phyloP scores from a whole-genome alignment of 2,329 filamentous ascomycete species.

The Periconia sp. region DNA sequence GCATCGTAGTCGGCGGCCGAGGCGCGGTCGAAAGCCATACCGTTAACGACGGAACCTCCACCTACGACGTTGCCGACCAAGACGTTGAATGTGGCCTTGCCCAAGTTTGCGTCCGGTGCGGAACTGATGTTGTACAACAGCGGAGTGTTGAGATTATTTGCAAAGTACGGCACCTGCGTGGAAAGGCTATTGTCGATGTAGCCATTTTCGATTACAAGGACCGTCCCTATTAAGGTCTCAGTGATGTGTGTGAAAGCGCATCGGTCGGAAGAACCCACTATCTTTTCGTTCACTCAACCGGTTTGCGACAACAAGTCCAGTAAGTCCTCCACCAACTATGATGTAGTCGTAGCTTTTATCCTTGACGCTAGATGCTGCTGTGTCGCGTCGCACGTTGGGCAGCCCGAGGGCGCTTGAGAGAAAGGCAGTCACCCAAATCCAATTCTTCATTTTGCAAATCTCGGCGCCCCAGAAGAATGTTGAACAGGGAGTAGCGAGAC shows the following conservation, averaged over 20 bases:
- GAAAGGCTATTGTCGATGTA: conserved; percentile 13
- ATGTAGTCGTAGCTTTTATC: conserved; percentile 22
- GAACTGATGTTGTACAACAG: conserved; percentile 26
- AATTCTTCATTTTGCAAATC: too few species aligned
- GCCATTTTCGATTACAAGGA: conserved; percentile 25
- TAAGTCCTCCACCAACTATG: conserved; percentile 26
- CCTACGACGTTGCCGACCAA: conserved; percentile 34
- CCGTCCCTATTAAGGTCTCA: conserved; percentile 14
- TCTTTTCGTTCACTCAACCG: conserved; percentile 19
- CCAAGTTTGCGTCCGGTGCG: conserved; percentile 20
- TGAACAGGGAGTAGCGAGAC: too few species aligned
- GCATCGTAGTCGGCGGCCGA: conserved; percentile 50
- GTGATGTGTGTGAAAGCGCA: neutral
- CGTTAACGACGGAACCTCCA: conserved; percentile 41
- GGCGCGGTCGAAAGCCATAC: conserved; percentile 40
- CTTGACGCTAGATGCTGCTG: too few species aligned
- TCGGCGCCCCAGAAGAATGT: too few species aligned
- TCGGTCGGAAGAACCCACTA: conserved; percentile 1
- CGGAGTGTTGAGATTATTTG: conserved; percentile 22
- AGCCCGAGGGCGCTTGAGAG: too few species aligned
- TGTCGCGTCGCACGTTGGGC: too few species aligned
- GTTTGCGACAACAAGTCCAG: conserved; percentile 25
- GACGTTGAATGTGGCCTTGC: conserved; percentile 23
- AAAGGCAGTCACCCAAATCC: too few species aligned
- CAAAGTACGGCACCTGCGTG: conserved; percentile 13